Base-by-base conservation (phyloP, 257 asterid genomes). In the Anisodus tanguticus region DNA sequence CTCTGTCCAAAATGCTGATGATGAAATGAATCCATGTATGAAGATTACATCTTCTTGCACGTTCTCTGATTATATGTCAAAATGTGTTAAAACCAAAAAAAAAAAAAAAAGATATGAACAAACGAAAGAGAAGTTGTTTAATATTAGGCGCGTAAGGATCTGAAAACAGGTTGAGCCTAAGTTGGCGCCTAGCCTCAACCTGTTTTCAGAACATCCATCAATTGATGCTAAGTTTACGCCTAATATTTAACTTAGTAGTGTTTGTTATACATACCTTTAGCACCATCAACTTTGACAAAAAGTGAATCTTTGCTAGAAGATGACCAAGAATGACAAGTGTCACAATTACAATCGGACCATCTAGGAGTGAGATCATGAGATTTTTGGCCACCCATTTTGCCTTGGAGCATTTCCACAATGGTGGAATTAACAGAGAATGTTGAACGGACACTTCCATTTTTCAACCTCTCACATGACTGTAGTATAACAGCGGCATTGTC, bases 271-370 rank as follows among this genome's bases (percentile, higher is more conserved):
- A 26, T 82, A 97, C 98, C 97, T 89, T 82, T 87, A 31, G 95
- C 93, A 67, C 98, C 99, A 6, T 89, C 92, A 4, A 88, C 89
- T 83, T 91, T 91, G 72, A 97, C 99, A 77, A 81, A 95, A 16
- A 95, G 94, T 0, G 92, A 83, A 31, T 95, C 95, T 51, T 87
- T 88, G 88, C 85, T 81, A 35, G 92, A 87, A 26, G 93, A 83
- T 10, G 92, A 84, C 98, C 98, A 92, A 0, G 95, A 88, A 49
- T 89, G 91, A 87, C 99, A 97, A 6, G 94, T 95, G 5, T 67
- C 22, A 86, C 98, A 97, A 74, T 93, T 96, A 74, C 99, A 97
- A 70, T 97, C 99, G 0, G 99, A 95, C 99, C 99, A 97, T 84
- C 99, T 83, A 0, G 96, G 96, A 13, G 83, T 51, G 1, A 89